phyloP scores from a whole-genome alignment of 1,284 basidiomycete species.

The Ceratobasidium sp. region DNA sequence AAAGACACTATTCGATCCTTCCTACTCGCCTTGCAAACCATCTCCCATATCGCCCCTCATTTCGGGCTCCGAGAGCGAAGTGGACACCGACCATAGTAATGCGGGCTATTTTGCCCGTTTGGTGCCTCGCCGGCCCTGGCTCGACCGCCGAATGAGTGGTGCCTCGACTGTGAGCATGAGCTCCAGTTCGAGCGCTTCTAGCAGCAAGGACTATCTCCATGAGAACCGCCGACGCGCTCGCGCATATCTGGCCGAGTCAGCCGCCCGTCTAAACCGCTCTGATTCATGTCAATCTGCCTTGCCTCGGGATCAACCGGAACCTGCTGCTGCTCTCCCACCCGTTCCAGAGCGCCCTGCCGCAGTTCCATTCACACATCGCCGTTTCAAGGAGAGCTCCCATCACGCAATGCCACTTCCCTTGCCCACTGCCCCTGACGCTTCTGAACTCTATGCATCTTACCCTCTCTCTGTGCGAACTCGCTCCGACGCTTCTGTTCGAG shows the following conservation, averaged over 20 bases:
- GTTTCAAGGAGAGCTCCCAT: conserved; percentile 40
- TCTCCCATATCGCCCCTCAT: conserved; percentile 32
- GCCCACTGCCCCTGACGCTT: conserved; percentile 35
- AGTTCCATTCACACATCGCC: conserved; percentile 35
- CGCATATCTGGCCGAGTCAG: conserved; percentile 35
- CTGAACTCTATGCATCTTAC: conserved; percentile 29
- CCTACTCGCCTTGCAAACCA: conserved; percentile 36
- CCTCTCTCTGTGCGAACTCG: conserved; percentile 34
- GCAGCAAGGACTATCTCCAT: conserved; percentile 33
- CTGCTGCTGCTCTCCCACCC: conserved; percentile 12
- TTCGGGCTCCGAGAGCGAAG: conserved; percentile 38
- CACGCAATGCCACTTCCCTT: conserved; percentile 31
- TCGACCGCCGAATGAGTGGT: conserved; percentile 36
- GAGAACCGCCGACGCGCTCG: conserved; percentile 37
- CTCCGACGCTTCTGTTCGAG: conserved; percentile 13
- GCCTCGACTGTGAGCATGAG: conserved; percentile 38
- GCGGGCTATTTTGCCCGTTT: conserved; percentile 37
- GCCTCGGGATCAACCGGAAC: conserved; percentile 5
- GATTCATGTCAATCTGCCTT: conserved; percentile 31
- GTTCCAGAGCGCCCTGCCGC: conserved; percentile 31
- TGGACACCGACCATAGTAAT: conserved; percentile 40
- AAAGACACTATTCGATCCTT: conserved; percentile 36
- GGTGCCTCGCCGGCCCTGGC: conserved; percentile 27
- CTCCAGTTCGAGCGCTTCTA: conserved; percentile 37
- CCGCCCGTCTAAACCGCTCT: conserved; percentile 24